These are phyloP conservation scores for Penicillium roqueforti DNA, from an alignment of 495 filamentous ascomycete species.

Conservation along the genomic window DNA sequence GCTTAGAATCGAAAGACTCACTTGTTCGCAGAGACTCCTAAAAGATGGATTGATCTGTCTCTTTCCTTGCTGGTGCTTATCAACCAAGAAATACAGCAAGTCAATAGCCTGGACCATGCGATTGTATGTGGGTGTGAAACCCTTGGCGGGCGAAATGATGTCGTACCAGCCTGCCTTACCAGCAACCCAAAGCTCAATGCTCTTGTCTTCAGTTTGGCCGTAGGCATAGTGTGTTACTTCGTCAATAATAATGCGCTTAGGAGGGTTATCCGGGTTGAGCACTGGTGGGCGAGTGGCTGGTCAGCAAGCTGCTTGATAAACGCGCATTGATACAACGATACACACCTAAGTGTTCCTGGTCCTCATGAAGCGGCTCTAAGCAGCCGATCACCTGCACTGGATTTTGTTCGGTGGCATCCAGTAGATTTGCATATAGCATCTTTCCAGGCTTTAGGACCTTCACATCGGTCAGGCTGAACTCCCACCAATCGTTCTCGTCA, in stretches of 20 bases:
- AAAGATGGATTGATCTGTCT: slow-evolving; percentile 38
- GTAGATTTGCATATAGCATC: slow-evolving; percentile 48
- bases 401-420: slow-evolving; percentile 48
- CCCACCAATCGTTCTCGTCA: slow-evolving; percentile 58
- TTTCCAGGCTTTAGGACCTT: slow-evolving; percentile 48
- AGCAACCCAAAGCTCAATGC: slow-evolving; percentile 67
- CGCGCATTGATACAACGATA: slow-evolving; percentile 14
- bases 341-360: slow-evolving; percentile 41
- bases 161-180: slow-evolving; percentile 78
- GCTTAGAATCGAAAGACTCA: slow-evolving; percentile 20
- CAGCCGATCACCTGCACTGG: slow-evolving; percentile 54
- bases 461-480: slow-evolving; percentile 52
- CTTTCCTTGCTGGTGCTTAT: slow-evolving; percentile 40
- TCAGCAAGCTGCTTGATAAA: slow-evolving; percentile 25
- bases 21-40: slow-evolving; percentile 43
- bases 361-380: slow-evolving; percentile 45
- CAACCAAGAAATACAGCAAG: slow-evolving; percentile 64
- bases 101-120: slow-evolving; percentile 66
- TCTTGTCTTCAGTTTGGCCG: slow-evolving; percentile 57
- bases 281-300: slow-evolving; percentile 27
- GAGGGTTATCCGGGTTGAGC: slow-evolving; percentile 41
- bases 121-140: slow-evolving; percentile 58
- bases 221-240: slow-evolving; percentile 65
- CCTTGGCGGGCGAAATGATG: slow-evolving; percentile 53
- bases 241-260: slow-evolving; percentile 59